Evolutionary conservation across 2,329 filamentous ascomycete species (phyloP), one percentile per base, ranked within the genome.

Genomic region (Xylaria polymorpha): DNA sequence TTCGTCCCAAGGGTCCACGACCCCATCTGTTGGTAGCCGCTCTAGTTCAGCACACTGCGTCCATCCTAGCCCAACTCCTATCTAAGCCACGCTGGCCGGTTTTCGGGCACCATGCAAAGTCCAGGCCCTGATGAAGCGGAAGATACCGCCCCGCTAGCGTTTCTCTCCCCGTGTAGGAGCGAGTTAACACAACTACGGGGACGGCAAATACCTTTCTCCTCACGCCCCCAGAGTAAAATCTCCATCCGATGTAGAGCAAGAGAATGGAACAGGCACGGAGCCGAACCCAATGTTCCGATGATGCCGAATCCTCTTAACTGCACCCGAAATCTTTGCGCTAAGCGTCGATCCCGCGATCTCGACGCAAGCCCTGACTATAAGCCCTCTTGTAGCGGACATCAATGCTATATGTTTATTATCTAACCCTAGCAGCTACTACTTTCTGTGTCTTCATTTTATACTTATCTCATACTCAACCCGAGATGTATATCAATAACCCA

Each of bases 291-390:
- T 4, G 12, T 22, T 32, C 41, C 32, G 29, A 39, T 41, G n/a
- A 48, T 56, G 14, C 43, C 48, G 43, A 35, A 62, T 68, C 66
- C 66, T 64, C 55, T 48, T 39, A 10, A 48, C 53, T 22, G 53
- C 43, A 53, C 48, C 57, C 25, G 66, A 29, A 41, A 22, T 18
- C 22, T 41, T 57, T 51, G 25, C 35, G 41, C 46, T 14, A 15
- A 22, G 37, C 12, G 51, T 62, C 64, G 35, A 55, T 60, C 46
- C 65, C 59, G 53, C 25, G 22, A 15, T 48, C 51, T 67, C 64
- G 22, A 62, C 35, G 51, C 51, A 64, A 41, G 53, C 35, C 53
- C 35, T 32, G 12, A 20, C 25, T n/a, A 12, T 58, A 29, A 43
- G 55, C 55, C 20, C 37, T 2, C 20, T 12, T 15, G 15, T 15